Evolutionary conservation across 2,329 filamentous ascomycete genomes (phyloP).

Genomic region (Graphilbum sp.): DNA sequence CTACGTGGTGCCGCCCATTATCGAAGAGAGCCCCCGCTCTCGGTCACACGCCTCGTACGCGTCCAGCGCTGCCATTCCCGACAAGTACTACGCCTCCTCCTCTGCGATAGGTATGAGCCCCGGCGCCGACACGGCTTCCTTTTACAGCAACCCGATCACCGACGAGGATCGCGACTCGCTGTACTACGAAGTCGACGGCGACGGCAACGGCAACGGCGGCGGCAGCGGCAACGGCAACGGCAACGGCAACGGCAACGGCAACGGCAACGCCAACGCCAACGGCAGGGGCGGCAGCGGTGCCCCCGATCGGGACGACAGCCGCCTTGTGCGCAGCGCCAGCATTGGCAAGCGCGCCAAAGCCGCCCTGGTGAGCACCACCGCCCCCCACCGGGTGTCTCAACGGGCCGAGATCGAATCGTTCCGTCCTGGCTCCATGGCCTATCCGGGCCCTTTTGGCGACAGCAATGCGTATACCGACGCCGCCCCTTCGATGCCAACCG

Average conservation of each 20-base stretch:
- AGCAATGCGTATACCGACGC: too few relatives aligned
- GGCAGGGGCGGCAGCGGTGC: too few relatives aligned
- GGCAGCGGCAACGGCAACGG: too few relatives aligned
- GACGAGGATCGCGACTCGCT: conserved; percentile 25
- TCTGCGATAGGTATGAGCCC: conserved; percentile 27
- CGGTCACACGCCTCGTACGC: conserved; percentile 48
- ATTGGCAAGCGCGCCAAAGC: conserved; percentile 44
- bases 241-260: too few relatives aligned
- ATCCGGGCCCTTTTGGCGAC: conserved; percentile 19
- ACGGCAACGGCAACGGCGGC: too few relatives aligned
- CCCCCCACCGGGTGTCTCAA: not conserved
- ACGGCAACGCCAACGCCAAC: too few relatives aligned
- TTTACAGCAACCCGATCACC: conserved; percentile 29
- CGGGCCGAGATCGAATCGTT: not conserved
- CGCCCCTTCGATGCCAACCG: too few relatives aligned
- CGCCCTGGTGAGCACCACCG: conserved; percentile 30
- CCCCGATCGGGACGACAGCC: conserved; percentile 32
- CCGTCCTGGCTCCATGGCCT: conserved; percentile 15
- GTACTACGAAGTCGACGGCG: conserved; percentile 28
- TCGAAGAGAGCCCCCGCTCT: conserved; percentile 47
- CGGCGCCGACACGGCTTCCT: conserved; percentile 26
- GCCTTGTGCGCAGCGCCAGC: conserved; percentile 43
- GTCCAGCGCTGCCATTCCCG: conserved; percentile 57
- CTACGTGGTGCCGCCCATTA: conserved; percentile 60
- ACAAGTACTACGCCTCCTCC: conserved; percentile 42